Base-by-base conservation (phyloP, 306 rosid genomes). In the Alnus glutinosa region DNA sequence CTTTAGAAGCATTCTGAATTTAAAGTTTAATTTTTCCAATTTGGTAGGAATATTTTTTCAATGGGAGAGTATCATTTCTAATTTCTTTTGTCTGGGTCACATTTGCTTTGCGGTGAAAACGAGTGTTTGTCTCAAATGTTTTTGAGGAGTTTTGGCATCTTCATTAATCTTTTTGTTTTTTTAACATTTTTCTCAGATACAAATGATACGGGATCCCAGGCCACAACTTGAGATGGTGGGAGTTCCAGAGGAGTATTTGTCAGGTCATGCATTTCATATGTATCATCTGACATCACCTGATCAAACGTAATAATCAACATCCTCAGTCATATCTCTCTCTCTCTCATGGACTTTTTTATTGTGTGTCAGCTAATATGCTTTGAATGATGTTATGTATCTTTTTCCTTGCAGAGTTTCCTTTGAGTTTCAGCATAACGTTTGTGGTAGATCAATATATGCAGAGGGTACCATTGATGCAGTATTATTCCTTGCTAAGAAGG, bases 381-480 rank as follows among this genome's bases (percentile, higher is more conserved):
- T 18, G 72, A 67, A 9, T 67, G 32, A 67, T 67, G 9, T 67
- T 9, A 9, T 67, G 8, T n/a, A 39, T 42, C 2, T 9, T 39
- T 67, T 39, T 42, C 5, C 14, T 71, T 77, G 92, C 93, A 93
- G 99, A 68, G 97, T 95, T 79, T 84, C 97, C 70, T 95, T 95
- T 19, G 98, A 95, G 90, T 95, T 92, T 78, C 97, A 94, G 82
- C 98, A 94, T 78, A 94, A 94, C 68, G 98, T 92, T 62, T 92
- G 97, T 76, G 98, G 98, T 83, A 87, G 97, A 81, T 94, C 98
- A 66, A 94, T 94, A 73, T 94, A 92, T 72, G 98, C 97, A 0
- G 97, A 94, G 87, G 97, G 98, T 61, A 94, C 97, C 9, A 82
- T 94, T 30, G 98, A 95, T 83, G 94, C 97, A 48, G 97, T 80